Evolutionary conservation across 1,139 yeast genomes (phyloP), one percentile per base, ranked within the genome.

Genomic region (Kodamaea sp.): DNA sequence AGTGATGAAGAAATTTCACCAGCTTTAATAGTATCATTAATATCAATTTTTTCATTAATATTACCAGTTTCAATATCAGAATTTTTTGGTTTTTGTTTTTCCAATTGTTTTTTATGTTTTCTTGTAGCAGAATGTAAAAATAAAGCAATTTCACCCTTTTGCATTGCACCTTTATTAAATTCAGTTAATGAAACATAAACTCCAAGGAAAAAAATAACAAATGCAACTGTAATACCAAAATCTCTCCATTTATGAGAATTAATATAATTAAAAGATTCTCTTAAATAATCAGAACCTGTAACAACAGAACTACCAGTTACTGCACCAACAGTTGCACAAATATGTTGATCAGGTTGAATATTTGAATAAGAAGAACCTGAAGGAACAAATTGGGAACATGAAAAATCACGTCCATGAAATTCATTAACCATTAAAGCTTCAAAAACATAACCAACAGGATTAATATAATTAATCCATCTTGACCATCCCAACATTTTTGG

Each of bases 171-270:
- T 53, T 81, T 83, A 54, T 82, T 82, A 45, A 64, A 63, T 63
- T 84, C 90, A 44, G 81, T 77, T 45, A 79, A 71, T 7, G 68
- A 33, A 52, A 87, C 60, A 53, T 84, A 82, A 10, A 78, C 67
- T 33, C 52, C 51, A 39, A 82, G 63, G 61, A 84, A 81, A 58
- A 81, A 72, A 24, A 79, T 36, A 26, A 66, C 61, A 54, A 74
- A 84, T 1, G 70, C 86, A 43, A 81, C 41, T 31, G 74, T 63
- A 49, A 88, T 81, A 56, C 95, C 96, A 49, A 80, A 77, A 55
- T 88, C 82, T 66, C 96, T 80, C 96, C 96, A 88, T 54, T 78
- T 76, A 58, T 88, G 89, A 7, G 64, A 44, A 48, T 75, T 70
- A 32, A 58, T 52, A 60, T 84, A 87, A 8, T 56, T 48, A 56